phyloP scores from a whole-genome alignment of 108 stramenopile species.

The Ochromonas danica region DNA sequence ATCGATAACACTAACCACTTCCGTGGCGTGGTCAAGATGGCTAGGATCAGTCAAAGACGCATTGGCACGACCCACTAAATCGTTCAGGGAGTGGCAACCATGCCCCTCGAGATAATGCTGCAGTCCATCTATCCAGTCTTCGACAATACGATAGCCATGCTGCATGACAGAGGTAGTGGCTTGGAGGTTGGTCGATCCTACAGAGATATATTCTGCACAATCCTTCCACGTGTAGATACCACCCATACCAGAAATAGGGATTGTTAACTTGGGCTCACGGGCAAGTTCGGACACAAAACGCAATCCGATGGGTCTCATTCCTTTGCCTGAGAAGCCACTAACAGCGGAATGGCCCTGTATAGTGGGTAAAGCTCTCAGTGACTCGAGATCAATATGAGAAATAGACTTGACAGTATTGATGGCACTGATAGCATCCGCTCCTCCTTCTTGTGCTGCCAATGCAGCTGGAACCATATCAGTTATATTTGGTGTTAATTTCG shows the following conservation, averaged over 20 bases:
- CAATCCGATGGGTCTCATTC: background rate
- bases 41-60: background rate
- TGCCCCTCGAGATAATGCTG: background rate
- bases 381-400: background rate
- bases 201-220: background rate
- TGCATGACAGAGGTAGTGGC: background rate
- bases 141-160: background rate
- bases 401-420: background rate
- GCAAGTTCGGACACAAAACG: background rate
- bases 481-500: background rate
- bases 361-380: background rate
- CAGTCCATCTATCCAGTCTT: background rate
- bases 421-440: background rate
- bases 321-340: conserved; percentile 1
- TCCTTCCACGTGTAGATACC: background rate
- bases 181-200: background rate
- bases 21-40: background rate
- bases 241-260: background rate
- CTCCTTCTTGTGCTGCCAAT: background rate
- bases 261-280: background rate
- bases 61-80: background rate
- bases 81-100: background rate
- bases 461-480: background rate
- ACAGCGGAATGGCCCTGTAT: background rate
- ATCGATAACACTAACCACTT: background rate